These are phyloP conservation scores for Nicotiana obtusifolia DNA, from an alignment of 257 asterid genomes.

Conservation along the genomic window DNA sequence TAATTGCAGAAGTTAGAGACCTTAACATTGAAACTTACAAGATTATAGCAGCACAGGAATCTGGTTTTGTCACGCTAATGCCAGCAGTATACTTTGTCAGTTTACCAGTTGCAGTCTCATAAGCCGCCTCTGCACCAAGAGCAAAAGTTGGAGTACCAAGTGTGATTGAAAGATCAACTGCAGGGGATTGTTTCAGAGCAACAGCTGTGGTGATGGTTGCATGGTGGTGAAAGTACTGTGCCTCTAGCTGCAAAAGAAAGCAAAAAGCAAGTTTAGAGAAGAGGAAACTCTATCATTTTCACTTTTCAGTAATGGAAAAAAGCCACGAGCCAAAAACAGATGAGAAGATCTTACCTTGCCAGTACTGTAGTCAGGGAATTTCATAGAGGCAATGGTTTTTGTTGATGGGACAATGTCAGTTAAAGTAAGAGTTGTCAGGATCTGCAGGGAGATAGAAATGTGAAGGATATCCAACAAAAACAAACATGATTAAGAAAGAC, in stretches of 20 bases:
- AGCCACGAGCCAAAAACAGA: neutral
- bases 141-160: constrained; percentile 86
- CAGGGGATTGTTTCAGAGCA: constrained; percentile 58
- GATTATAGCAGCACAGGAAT: constrained; percentile 66
- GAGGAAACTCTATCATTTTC: neutral
- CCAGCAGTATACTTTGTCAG: constrained; percentile 76
- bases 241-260: constrained; percentile 49
- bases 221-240: constrained; percentile 78
- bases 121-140: constrained; percentile 81
- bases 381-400: constrained; percentile 56
- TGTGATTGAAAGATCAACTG: constrained; percentile 56
- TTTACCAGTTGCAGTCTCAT: constrained; percentile 60
- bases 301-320: neutral
- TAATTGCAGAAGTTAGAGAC: neutral
- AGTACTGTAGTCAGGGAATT: constrained; percentile 65
- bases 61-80: constrained; percentile 62
- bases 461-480: constrained; percentile 12
- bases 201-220: constrained; percentile 70
- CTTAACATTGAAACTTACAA: constrained; percentile 39
- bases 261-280: neutral
- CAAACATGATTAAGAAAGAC: neutral
- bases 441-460: constrained; percentile 30
- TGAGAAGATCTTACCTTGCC: constrained; percentile 54
- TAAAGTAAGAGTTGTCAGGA: constrained; percentile 51
- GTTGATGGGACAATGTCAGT: constrained; percentile 69